These are phyloP conservation scores for Candida labiduridarum DNA, from an alignment of 1,139 yeast genomes.

Conservation along the genomic window DNA sequence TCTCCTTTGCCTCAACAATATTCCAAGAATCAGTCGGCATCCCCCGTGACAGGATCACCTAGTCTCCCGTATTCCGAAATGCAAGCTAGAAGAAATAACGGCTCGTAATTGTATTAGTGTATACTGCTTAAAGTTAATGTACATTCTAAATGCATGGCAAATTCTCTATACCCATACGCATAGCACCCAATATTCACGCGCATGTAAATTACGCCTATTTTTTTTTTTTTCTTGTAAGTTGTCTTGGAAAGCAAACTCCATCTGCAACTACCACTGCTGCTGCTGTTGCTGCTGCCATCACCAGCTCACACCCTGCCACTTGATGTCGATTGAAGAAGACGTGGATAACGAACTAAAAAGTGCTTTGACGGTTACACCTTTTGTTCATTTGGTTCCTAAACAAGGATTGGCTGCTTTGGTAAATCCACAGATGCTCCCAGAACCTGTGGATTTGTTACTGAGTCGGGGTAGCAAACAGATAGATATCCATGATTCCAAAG, in stretches of 20 bases:
- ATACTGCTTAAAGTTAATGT: neutral
- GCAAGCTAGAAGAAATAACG: constrained; percentile 12
- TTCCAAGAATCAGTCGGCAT: constrained; percentile 22
- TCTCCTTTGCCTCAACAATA: constrained; percentile 31
- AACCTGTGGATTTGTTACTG: constrained; percentile 7
- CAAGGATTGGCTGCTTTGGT: constrained; percentile 29
- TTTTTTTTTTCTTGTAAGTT: neutral
- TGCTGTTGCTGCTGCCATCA: constrained; percentile 26
- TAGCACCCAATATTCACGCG: neutral
- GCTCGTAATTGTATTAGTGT: neutral
- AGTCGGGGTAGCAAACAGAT: constrained; percentile 1
- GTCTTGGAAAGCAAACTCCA: neutral
- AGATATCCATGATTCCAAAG: constrained; percentile 6
- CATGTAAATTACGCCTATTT: neutral
- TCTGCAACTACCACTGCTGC: constrained; percentile 21
- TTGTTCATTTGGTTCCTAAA: constrained; percentile 32
- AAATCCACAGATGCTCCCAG: constrained; percentile 7
- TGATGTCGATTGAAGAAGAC: constrained; percentile 21
- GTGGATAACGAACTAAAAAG: constrained; percentile 23
- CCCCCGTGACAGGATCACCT: constrained; percentile 21
- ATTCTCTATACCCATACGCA: neutral
- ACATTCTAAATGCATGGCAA: neutral
- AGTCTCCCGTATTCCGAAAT: constrained; percentile 26
- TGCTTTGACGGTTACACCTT: constrained; percentile 30
- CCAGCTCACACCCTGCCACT: constrained; percentile 19